Base-by-base conservation (phyloP, 2,329 filamentous ascomycete genomes). In the Monosporascus sp. region DNA sequence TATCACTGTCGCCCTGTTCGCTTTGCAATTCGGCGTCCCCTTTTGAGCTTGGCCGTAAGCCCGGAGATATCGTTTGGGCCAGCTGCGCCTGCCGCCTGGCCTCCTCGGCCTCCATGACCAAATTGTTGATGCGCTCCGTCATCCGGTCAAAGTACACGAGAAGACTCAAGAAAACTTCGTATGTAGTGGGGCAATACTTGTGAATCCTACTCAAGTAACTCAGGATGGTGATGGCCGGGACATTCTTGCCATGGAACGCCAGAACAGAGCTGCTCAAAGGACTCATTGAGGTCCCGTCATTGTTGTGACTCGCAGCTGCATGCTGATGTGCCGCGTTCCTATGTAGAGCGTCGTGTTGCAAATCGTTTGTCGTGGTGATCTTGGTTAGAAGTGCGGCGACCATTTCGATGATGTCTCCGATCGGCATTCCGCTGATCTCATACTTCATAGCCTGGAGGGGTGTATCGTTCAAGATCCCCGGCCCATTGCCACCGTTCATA, bases 101-200 rank as follows among this genome's bases (percentile, higher is more conserved):
- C 71, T 83, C 75, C 72, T 80, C 86, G 65, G 80, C 83, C 67
- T 87, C 83, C 69, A 88, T 80, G 7, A 90, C 87, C 54, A 87
- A 80, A 45, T 88, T 86, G 67, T 97, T 97, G 54, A 97, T 91
- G 54, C 90, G 83, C 70, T 97, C 94, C 44, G 93, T 97, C 94
- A 99, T 99, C 57, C 94, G 88, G 70, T 99, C 94, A 72, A 99
- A 99, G 72, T 97, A 99, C 35, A 99, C 92, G 52, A 99, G 75
- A 64, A 99, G 74, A 67, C 92, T 97, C 55, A 99, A 75, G 67
- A 99, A 99, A 0, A 99, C 94, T 72, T 99, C 94, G 68, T 96
- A 99, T 1, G 94, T 97, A 6, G 94, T 97, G 0, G 94, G 94
- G 66, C 94, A 99, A 73, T 99, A 99, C 74, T 97, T 97, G 74